Conservation (phyloP, 495 filamentous ascomycete genomes). For the Xylaria bambusicola region DNA sequence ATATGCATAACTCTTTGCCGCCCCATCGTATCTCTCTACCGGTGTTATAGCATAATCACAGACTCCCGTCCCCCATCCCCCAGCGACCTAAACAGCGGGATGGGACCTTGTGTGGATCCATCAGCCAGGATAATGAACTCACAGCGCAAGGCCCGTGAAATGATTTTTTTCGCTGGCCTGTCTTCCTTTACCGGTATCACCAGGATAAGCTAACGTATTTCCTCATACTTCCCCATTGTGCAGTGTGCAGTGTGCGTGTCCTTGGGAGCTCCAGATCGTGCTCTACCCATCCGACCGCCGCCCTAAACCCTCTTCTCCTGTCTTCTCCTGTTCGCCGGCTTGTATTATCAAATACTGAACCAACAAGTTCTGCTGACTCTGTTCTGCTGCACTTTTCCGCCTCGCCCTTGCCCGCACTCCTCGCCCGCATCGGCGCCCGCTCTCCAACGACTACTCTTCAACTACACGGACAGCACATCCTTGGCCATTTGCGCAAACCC, state of each 20-base stretch:
- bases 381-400: background rate
- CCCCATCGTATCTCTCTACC: too few species aligned
- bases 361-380: too few species aligned
- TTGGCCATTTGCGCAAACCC: slow-evolving; percentile 25
- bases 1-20: too few species aligned
- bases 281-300: slow-evolving; percentile 5
- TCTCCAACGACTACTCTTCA: slow-evolving; percentile 10
- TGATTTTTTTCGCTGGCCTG: slow-evolving; percentile 27
- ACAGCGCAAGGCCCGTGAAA: slow-evolving; percentile 23
- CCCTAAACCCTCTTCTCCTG: background rate
- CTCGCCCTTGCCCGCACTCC: too few species aligned
- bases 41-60: too few species aligned
- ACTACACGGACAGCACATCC: background rate
- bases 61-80: too few species aligned
- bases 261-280: background rate
- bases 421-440: background rate
- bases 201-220: slow-evolving; percentile 7
- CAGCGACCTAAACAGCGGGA: too few species aligned
- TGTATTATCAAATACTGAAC: background rate
- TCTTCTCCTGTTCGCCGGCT: background rate
- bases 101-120: slow-evolving; percentile 12
- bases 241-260: background rate
- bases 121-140: slow-evolving; percentile 27
- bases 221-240: slow-evolving; percentile 17
- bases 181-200: slow-evolving; percentile 16